Percentiles rank a stretch among this genome's conserved stretches.
Evolutionary conservation across 1,284 basidiomycete species (phyloP).

Genomic region (Moesziomyces sp.): DNA sequence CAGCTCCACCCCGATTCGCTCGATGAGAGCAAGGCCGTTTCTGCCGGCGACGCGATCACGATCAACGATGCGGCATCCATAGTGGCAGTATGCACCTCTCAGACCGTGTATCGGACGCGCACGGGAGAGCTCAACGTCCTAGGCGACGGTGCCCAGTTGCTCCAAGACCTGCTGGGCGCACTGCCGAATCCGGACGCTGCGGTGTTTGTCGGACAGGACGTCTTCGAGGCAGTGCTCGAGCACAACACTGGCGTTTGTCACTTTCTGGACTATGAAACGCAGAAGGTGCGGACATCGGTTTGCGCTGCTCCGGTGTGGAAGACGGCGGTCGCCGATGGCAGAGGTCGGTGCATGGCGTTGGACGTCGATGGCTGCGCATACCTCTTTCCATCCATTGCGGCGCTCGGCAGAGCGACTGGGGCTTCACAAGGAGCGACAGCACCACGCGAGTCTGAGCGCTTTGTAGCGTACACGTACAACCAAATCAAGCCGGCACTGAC

Average conservation of each 20-base stretch:
- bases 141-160: not conserved
- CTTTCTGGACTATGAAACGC: slow-evolving; percentile 6
- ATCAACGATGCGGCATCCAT: slow-evolving; percentile 2
- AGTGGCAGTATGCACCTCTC: slow-evolving; percentile 10
- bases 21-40: no score
- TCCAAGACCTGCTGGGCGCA: not conserved
- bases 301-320: not conserved
- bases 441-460: not conserved
- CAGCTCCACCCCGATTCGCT: slow-evolving; percentile 2
- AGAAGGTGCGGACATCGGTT: not conserved
- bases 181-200: not conserved
- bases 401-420: slow-evolving; percentile 5
- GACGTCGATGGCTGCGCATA: slow-evolving; percentile 6
- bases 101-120: slow-evolving; percentile 10
- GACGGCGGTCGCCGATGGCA: slow-evolving; percentile 9
- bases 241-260: not conserved
- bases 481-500: not conserved
- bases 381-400: slow-evolving; percentile 11
- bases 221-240: slow-evolving; percentile 16
- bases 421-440: not conserved
- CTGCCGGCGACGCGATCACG: no score
- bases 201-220: slow-evolving; percentile 17
- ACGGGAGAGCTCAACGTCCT: slow-evolving; percentile 1
- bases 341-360: slow-evolving; percentile 16
- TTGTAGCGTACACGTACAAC: not conserved